Evolutionary conservation across 345 rosid species (phyloP).

Genomic region (Hibiscus trionum): DNA sequence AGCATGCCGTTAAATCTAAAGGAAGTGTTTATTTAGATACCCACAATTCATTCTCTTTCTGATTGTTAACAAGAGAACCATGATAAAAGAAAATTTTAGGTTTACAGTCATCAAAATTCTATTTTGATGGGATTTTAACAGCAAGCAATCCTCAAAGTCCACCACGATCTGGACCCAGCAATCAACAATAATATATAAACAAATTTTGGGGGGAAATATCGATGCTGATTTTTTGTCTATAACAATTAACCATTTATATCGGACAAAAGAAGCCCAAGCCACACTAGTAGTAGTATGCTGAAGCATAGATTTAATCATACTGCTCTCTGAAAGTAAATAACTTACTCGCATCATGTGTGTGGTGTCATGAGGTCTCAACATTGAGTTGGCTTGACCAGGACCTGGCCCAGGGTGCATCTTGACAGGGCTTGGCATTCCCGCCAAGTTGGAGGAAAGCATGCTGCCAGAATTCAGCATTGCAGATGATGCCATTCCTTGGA

Average conservation of each 20-base stretch:
- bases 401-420: conserved; percentile 54
- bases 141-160: background rate
- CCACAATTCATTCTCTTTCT: background rate
- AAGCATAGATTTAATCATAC: background rate
- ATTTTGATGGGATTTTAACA: background rate
- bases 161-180: background rate
- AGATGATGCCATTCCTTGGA: conserved; percentile 69
- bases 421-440: conserved; percentile 62
- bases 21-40: background rate
- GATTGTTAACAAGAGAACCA: background rate
- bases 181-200: background rate
- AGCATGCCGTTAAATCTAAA: background rate
- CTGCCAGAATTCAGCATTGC: conserved; percentile 53
- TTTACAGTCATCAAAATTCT: background rate
- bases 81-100: background rate
- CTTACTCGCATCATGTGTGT: conserved; percentile 73
- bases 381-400: conserved; percentile 62
- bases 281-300: background rate
- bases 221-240: background rate
- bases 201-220: background rate
- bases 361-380: conserved; percentile 69
- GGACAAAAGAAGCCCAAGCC: background rate
- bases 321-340: conserved; percentile 10
- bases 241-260: conserved; percentile 6
- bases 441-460: conserved; percentile 63